Evolutionary conservation across 2,329 filamentous ascomycete genomes (phyloP).

Genomic region (Claviceps arundinis): DNA sequence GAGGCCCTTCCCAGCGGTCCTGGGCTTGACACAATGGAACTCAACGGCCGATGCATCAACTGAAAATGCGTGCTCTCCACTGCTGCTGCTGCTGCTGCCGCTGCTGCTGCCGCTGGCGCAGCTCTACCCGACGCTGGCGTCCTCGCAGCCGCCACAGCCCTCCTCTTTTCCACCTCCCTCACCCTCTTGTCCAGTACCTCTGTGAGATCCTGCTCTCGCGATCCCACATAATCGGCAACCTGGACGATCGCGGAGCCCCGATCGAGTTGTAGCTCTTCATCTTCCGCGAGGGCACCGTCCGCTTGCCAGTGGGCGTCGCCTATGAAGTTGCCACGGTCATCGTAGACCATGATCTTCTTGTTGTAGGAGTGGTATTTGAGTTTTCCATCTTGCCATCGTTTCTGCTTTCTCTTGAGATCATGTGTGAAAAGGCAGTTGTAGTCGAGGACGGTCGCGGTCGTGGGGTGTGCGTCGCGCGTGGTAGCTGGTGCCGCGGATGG

Average conservation of each 20-base stretch:
- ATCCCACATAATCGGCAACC: conserved; percentile 62
- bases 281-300: conserved; percentile 56
- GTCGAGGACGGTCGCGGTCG: conserved; percentile 62
- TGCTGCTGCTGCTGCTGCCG: conserved; percentile 10
- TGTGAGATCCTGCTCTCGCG: conserved; percentile 63
- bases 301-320: conserved; percentile 75
- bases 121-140: conserved; percentile 10
- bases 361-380: conserved; percentile 87
- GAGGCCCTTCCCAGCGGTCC: conserved; percentile 19
- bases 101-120: not conserved
- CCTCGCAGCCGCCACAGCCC: conserved; percentile 30
- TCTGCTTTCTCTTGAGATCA: conserved; percentile 75
- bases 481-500: not conserved
- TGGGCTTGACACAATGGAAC: conserved; percentile 17
- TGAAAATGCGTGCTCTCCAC: conserved; percentile 20
- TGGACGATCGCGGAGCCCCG: conserved; percentile 64
- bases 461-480: conserved; percentile 4
- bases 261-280: conserved; percentile 71
- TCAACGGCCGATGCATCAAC: conserved; percentile 32
- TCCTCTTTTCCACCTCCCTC: conserved; percentile 39
- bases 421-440: conserved; percentile 79
- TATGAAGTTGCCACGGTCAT: conserved; percentile 65
- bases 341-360: conserved; percentile 79
- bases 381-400: conserved; percentile 86
- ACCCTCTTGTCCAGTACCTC: conserved; percentile 58